Percentiles rank a stretch among this genome's conserved stretches.
Evolutionary conservation across 2,329 filamentous ascomycete species (phyloP).

Genomic region (Curvularia lunata): DNA sequence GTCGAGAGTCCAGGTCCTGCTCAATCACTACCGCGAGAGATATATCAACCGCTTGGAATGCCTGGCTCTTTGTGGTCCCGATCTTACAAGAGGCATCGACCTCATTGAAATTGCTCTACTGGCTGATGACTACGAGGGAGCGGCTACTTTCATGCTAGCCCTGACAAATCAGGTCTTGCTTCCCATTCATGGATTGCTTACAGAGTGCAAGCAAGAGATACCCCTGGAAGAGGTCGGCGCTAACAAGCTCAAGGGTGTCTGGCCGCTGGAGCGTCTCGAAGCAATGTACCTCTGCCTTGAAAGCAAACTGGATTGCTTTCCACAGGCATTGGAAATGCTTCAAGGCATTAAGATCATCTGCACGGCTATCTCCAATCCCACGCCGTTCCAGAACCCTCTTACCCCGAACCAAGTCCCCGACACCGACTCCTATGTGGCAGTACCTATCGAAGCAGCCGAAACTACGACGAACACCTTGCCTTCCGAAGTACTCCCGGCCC

Average conservation of each 20-base stretch:
- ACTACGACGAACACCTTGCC: background rate
- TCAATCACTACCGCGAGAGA: background rate
- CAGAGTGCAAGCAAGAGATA: constrained; percentile 7
- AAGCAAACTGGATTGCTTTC: background rate
- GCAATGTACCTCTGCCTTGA: background rate
- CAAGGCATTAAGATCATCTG: constrained; percentile 6
- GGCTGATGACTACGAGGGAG: background rate
- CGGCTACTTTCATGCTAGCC: background rate
- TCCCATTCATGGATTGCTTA: constrained; percentile 7
- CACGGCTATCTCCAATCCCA: constrained; percentile 6
- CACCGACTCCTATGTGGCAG: background rate
- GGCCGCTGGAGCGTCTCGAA: constrained; percentile 8
- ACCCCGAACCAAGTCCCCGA: background rate
- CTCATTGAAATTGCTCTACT: background rate
- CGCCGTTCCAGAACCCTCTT: constrained; percentile 7
- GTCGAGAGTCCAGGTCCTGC: background rate
- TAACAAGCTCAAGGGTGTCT: constrained; percentile 2
- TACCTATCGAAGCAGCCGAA: background rate
- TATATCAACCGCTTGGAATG: constrained; percentile 7
- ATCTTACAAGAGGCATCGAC: constrained; percentile 1
- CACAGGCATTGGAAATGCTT: constrained; percentile 1
- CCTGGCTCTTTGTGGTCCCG: constrained; percentile 7
- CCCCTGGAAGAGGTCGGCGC: constrained; percentile 13
- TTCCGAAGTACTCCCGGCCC: background rate
- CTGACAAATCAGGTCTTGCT: constrained; percentile 4